phyloP scores from a whole-genome alignment of 192 early-diverging fungal species.

The Coemansia sp. region DNA sequence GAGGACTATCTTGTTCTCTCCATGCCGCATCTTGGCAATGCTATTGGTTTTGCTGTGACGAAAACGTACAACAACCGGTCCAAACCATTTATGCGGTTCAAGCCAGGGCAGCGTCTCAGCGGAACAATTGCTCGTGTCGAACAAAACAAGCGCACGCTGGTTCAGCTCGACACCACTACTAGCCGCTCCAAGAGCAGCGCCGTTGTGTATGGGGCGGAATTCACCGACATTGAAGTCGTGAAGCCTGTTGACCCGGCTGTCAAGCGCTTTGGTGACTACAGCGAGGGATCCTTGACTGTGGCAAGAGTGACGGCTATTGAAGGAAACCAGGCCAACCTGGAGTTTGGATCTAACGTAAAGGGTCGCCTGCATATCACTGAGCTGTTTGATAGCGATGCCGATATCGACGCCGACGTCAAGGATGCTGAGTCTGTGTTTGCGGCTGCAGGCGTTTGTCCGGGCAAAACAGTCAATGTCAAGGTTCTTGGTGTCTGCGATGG shows the following conservation, averaged over 20 bases:
- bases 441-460: slow-evolving; percentile 27
- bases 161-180: slow-evolving; percentile 10
- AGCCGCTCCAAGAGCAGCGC: not conserved
- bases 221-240: slow-evolving; percentile 23
- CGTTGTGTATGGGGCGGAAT: slow-evolving; percentile 2
- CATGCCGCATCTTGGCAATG: slow-evolving; percentile 58
- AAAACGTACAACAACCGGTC: slow-evolving; percentile 63
- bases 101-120: slow-evolving; percentile 59
- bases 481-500: slow-evolving; percentile 67
- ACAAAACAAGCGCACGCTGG: slow-evolving; percentile 43
- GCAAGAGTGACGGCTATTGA: slow-evolving; percentile 56
- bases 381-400: slow-evolving; percentile 51
- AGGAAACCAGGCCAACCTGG: slow-evolving; percentile 61
- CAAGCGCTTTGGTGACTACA: slow-evolving; percentile 53
- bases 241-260: slow-evolving; percentile 52
- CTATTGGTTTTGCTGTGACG: slow-evolving; percentile 60
- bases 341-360: slow-evolving; percentile 67
- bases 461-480: slow-evolving; percentile 58
- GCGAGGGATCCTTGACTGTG: slow-evolving; percentile 45
- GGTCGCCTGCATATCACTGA: slow-evolving; percentile 80
- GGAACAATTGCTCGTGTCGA: slow-evolving; percentile 46
- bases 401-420: slow-evolving; percentile 35
- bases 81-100: slow-evolving; percentile 64
- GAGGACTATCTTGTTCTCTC: slow-evolving; percentile 75
- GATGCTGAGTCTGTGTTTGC: slow-evolving; percentile 33